Evolutionary conservation across 2,329 filamentous ascomycete genomes (phyloP).

Genomic region (Acephala macrosclerotiorum): DNA sequence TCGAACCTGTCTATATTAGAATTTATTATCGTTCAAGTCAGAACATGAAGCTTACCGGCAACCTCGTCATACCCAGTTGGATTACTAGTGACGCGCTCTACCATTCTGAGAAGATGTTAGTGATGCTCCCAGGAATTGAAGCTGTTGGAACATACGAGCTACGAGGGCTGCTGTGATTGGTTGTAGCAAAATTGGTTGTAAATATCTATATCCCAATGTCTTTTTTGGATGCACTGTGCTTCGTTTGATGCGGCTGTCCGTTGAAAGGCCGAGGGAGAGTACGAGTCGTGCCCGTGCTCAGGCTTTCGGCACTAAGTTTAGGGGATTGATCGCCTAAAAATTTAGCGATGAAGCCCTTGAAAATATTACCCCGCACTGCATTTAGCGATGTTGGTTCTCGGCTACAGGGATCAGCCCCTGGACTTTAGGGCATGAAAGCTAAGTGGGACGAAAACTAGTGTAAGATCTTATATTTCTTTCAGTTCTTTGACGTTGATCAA

Average conservation of each 20-base stretch:
- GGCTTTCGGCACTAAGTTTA: not conserved
- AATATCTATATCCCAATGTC: not conserved
- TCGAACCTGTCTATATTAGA: not conserved
- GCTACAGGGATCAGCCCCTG: no score
- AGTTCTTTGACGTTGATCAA: no score
- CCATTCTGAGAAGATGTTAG: not conserved
- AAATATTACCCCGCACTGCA: no score
- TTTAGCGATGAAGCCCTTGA: no score
- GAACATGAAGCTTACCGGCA: not conserved
- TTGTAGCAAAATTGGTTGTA: not conserved
- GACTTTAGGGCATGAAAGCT: no score
- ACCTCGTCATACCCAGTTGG: not conserved
- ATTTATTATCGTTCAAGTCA: not conserved
- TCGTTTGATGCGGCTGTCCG: no score
- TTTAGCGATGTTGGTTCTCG: no score
- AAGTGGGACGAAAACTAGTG: no score
- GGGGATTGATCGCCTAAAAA: not conserved
- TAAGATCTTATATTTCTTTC: no score
- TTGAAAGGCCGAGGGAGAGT: not conserved
- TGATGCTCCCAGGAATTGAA: not conserved
- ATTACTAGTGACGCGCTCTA: slow-evolving; percentile 5
- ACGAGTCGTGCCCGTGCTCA: not conserved
- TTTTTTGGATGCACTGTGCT: no score
- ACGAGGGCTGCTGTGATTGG: slow-evolving; percentile 3
- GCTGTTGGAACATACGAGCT: not conserved